A percentile compares a stretch with the other conserved stretches of the same genome.
Evolutionary conservation across 2,329 filamentous ascomycete genomes (phyloP).

Genomic region (Mycocentrospora acerina): DNA sequence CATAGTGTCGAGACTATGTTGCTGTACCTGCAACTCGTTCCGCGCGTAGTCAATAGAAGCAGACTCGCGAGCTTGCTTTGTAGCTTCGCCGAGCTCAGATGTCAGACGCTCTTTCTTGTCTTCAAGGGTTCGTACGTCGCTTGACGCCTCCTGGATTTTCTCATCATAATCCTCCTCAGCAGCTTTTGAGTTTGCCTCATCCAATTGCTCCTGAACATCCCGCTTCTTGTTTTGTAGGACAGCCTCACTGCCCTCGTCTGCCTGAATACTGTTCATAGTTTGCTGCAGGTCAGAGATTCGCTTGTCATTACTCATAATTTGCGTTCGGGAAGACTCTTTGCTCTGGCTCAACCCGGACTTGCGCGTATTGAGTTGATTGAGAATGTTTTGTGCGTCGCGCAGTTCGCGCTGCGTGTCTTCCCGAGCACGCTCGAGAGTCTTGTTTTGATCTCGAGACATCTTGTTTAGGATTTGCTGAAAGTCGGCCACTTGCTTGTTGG

Average conservation of each 20-base stretch:
- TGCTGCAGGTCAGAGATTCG: conserved; percentile 67
- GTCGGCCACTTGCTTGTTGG: conserved; percentile 69
- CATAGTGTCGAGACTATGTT: conserved; percentile 76
- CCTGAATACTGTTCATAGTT: conserved; percentile 69
- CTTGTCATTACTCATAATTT: conserved; percentile 72
- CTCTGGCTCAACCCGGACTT: conserved; percentile 73
- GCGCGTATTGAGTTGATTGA: conserved; percentile 73
- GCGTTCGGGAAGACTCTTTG: conserved; percentile 71
- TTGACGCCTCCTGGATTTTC: conserved; percentile 67
- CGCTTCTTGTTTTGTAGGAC: conserved; percentile 72
- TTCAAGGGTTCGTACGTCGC: conserved; percentile 68
- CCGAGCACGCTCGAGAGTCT: conserved; percentile 72
- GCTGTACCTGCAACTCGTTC: conserved; percentile 73
- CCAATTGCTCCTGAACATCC: conserved; percentile 66
- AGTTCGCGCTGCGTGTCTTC: conserved; percentile 73
- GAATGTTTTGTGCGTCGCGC: conserved; percentile 67
- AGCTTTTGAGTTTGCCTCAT: conserved; percentile 63
- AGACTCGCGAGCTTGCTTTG: conserved; percentile 75
- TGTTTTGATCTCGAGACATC: conserved; percentile 74
- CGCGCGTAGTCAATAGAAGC: conserved; percentile 82
- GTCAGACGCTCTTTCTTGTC: conserved; percentile 71
- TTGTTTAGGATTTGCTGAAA: conserved; percentile 80
- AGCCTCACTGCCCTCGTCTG: conserved; percentile 83
- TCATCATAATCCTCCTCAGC: conserved; percentile 68
- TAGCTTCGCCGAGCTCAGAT: conserved; percentile 80